A percentile compares a stretch with the other conserved stretches of the same genome.
phyloP scores from a whole-genome alignment of 2,329 filamentous ascomycete genomes.

The Xenosphaeropsis pyriputrescens region DNA sequence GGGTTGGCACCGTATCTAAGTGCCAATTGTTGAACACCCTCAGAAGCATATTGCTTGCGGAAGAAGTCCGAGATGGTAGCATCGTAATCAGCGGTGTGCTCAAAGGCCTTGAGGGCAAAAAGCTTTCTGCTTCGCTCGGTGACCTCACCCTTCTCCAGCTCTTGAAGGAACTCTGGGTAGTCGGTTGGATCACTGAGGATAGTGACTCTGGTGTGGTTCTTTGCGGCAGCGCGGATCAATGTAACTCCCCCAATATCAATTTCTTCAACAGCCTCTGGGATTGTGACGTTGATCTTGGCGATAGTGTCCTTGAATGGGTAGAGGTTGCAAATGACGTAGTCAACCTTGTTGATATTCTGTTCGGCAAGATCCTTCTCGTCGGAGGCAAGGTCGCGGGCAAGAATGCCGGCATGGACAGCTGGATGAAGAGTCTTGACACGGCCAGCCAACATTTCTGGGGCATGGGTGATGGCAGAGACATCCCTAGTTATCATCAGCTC shows the following conservation, averaged over 20 bases:
- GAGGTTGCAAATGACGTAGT: slow-evolving; percentile 95
- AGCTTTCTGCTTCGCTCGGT: slow-evolving; percentile 71
- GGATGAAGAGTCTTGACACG: slow-evolving; percentile 94
- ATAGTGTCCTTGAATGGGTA: slow-evolving; percentile 99
- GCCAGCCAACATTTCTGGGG: slow-evolving; percentile 91
- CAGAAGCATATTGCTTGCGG: slow-evolving; percentile 86
- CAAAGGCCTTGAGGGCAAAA: slow-evolving; percentile 94
- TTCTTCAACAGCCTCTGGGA: slow-evolving; percentile 94
- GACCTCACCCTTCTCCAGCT: slow-evolving; percentile 78
- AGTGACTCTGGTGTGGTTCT: slow-evolving; percentile 93
- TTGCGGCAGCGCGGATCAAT: slow-evolving; percentile 87
- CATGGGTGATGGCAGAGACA: slow-evolving; percentile 91
- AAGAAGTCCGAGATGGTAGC: slow-evolving; percentile 92
- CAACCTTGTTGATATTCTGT: slow-evolving; percentile 89
- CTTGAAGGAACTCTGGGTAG: slow-evolving; percentile 86
- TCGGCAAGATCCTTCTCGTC: slow-evolving; percentile 95
- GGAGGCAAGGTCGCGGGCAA: slow-evolving; percentile 84
- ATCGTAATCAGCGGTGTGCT: slow-evolving; percentile 96
- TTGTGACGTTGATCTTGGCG: slow-evolving; percentile 91
- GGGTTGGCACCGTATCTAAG: slow-evolving; percentile 95
- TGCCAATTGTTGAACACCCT: slow-evolving; percentile 68
- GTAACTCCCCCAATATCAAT: slow-evolving; percentile 98
- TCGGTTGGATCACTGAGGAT: slow-evolving; percentile 90
- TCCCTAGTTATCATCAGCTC: slow-evolving; percentile 43
- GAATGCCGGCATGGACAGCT: slow-evolving; percentile 76